Conservation (phyloP, 495 filamentous ascomycete species). For the Penicillium goetzii region DNA sequence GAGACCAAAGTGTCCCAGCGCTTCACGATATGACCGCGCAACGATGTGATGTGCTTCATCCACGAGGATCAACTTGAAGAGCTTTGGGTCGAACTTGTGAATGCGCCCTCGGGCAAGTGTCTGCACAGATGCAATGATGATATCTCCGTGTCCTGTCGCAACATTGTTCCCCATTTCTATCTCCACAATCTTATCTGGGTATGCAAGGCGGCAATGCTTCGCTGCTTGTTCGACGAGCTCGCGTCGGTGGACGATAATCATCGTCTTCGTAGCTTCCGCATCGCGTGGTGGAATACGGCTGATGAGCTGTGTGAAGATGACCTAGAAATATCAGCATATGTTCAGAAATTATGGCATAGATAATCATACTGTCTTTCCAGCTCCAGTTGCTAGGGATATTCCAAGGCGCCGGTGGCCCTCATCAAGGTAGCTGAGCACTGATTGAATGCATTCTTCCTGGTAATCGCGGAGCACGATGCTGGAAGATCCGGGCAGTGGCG, state of each 20-base stretch:
- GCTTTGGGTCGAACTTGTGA: slow-evolving; percentile 73
- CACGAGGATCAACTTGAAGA: slow-evolving; percentile 90
- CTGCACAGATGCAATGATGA: slow-evolving; percentile 89
- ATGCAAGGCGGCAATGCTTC: slow-evolving; percentile 75
- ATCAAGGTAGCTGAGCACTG: slow-evolving; percentile 72
- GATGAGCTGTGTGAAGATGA: slow-evolving; percentile 97
- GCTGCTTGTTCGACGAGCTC: slow-evolving; percentile 97
- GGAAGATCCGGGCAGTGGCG: slow-evolving; percentile 25
- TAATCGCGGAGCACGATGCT: slow-evolving; percentile 69
- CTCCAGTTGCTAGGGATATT: slow-evolving; percentile 87
- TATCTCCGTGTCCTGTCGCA: slow-evolving; percentile 80
- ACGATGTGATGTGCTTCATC: slow-evolving; percentile 99
- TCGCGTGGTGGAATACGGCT: slow-evolving; percentile 67
- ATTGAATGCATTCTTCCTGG: slow-evolving; percentile 88
- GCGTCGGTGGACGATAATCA: slow-evolving; percentile 89
- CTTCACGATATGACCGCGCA: slow-evolving; percentile 72
- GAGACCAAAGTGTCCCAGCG: slow-evolving; percentile 76
- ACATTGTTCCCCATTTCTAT: slow-evolving; percentile 84
- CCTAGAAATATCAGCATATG: slow-evolving; percentile 44
- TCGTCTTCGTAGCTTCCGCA: slow-evolving; percentile 68
- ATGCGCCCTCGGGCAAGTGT: slow-evolving; percentile 76
- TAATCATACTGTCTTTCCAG: slow-evolving; percentile 80
- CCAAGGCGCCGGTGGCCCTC: slow-evolving; percentile 81
- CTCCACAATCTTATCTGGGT: slow-evolving; percentile 78
- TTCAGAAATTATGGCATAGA: neutral